Evolutionary conservation across 768 basidiomycete genomes (phyloP).

Genomic region (Solioccasus polychromus): DNA sequence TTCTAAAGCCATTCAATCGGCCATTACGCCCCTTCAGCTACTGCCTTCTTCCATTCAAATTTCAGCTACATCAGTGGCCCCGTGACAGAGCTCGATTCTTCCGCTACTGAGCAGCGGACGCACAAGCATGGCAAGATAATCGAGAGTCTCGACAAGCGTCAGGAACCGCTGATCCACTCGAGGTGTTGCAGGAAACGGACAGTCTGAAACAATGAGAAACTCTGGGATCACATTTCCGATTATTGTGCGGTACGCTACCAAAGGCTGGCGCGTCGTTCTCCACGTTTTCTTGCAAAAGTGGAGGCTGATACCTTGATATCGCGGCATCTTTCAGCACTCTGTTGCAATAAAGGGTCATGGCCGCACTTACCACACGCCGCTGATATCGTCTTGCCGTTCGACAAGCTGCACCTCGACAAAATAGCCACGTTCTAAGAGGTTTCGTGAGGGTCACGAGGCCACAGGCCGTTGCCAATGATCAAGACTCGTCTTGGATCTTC

Average conservation of each 20-base stretch:
- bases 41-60: conserved; percentile 15
- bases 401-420: conserved; percentile 45
- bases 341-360: too few relatives aligned
- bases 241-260: conserved; percentile 46
- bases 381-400: conserved; percentile 45
- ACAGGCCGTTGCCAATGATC: conserved; percentile 44
- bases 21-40: conserved; percentile 41
- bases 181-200: conserved; percentile 27
- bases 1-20: conserved; percentile 29
- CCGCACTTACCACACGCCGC: conserved; percentile 48
- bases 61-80: conserved; percentile 41
- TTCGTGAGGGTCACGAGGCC: conserved; percentile 50
- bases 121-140: conserved; percentile 27
- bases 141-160: conserved; percentile 26
- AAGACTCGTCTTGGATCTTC: conserved; percentile 29
- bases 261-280: conserved; percentile 35
- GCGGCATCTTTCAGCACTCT: too few relatives aligned
- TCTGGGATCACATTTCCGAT: conserved; percentile 52
- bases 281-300: background rate
- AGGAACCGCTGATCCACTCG: conserved; percentile 29
- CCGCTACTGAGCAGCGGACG: conserved; percentile 24
- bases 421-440: conserved; percentile 39
- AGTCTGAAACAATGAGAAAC: conserved; percentile 30
- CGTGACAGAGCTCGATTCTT: conserved; percentile 39
- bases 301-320: conserved; percentile 14